phyloP scores from a whole-genome alignment of 2,329 filamentous ascomycete species.

The Colletotrichum tofieldiae region DNA sequence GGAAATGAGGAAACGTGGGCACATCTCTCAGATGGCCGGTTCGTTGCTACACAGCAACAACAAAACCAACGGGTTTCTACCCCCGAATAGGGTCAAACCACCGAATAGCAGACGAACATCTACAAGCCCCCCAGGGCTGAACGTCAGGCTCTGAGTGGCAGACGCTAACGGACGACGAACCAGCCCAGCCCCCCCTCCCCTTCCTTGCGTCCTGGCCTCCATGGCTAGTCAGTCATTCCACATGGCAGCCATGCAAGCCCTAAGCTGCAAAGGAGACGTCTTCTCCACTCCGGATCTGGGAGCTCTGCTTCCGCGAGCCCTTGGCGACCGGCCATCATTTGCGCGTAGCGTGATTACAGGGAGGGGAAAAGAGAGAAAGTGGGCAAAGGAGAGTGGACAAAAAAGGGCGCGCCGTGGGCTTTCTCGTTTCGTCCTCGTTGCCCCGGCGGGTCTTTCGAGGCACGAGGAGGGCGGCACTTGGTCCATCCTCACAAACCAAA shows the following conservation, averaged over 20 bases:
- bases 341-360: slow-evolving; percentile 21
- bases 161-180: slow-evolving; percentile 8
- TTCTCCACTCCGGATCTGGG: slow-evolving; percentile 41
- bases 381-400: not conserved
- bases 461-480: slow-evolving; percentile 3
- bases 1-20: slow-evolving; percentile 13
- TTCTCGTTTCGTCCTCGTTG: not conserved
- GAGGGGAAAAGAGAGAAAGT: not conserved
- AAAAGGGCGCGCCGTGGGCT: not conserved
- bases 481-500: slow-evolving; percentile 17
- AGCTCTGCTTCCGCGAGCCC: slow-evolving; percentile 37
- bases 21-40: slow-evolving; percentile 20
- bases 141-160: slow-evolving; percentile 13
- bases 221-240: slow-evolving; percentile 35
- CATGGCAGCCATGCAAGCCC: slow-evolving; percentile 44
- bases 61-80: not conserved
- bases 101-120: slow-evolving; percentile 19
- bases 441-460: slow-evolving; percentile 23
- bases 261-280: slow-evolving; percentile 24
- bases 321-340: slow-evolving; percentile 34
- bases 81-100: slow-evolving; percentile 19
- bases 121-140: slow-evolving; percentile 2
- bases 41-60: slow-evolving; percentile 25
- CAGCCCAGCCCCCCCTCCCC: not conserved
- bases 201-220: slow-evolving; percentile 2